Base-by-base conservation (phyloP, 345 rosid species). In the Aegle marmelos region DNA sequence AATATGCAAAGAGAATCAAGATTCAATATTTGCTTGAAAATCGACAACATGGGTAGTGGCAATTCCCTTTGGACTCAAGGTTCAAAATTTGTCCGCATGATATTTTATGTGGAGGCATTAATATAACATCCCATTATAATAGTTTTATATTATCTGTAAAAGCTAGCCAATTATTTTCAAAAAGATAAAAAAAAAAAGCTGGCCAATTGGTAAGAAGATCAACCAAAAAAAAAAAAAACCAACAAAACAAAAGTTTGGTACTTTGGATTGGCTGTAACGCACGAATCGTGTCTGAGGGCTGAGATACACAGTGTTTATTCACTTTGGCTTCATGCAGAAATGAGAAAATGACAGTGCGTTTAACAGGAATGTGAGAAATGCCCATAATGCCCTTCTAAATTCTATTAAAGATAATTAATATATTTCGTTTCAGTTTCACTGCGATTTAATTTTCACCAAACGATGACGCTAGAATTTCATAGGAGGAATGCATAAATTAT, bases 241-340 rank as follows among this genome's bases (percentile, higher is more conserved):
- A 39, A 39, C 0, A 9, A 39, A 39, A 39, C 11, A 39, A 39
- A 39, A 39, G 28, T 6, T 21, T 21, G 39, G 7, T 60, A 68
- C 57, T 73, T 21, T 30, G 19, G 13, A 69, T 66, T 45, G 84
- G 81, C 68, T 73, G 84, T 81, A 73, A 72, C 31, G 68, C 85
- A 61, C 63, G 62, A 54, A 3, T 25, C 56, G n/a, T 37, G 63
- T 74, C 61, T 7, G 0, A 39, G n/a, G 56, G 4, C 76, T 17
- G 8, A 16, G 17, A 17, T 4, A 28, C 9, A 31, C 17, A 17
- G 48, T 14, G n/a, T n/a, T n/a, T n/a, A 22, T 7, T 1, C 0
- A 48, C 54, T 27, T 22, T 19, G 17, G 4, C 19, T 39, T 30
- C 80, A 61, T 68, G 78, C 68, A 76, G 31, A 50, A 5, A 57